These are phyloP conservation scores for Thymus mandschuricus DNA, from an alignment of 257 asterid species.

Conservation along the genomic window DNA sequence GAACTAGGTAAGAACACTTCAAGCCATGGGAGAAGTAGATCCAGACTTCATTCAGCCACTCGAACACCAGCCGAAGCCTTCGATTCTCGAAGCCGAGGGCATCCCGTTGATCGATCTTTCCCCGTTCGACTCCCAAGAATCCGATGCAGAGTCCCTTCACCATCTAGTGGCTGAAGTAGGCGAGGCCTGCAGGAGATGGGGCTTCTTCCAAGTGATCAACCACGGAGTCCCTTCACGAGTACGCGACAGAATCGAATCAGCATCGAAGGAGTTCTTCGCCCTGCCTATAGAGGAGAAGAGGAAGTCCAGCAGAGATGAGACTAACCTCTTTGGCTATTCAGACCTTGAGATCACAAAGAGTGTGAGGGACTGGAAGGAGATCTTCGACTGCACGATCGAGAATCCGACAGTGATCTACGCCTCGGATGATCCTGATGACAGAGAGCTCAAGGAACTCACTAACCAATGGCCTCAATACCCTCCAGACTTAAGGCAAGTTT, in stretches of 20 bases:
- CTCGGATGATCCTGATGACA: constrained; percentile 53
- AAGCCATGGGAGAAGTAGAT: constrained; percentile 50
- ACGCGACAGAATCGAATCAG: constrained; percentile 54
- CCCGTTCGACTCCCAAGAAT: constrained; percentile 30
- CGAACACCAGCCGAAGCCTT: constrained; percentile 66
- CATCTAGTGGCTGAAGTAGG: constrained; percentile 52
- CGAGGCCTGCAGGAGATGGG: constrained; percentile 66
- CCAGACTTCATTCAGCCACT: constrained; percentile 57
- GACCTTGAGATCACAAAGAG: constrained; percentile 70
- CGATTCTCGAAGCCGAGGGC: constrained; percentile 47
- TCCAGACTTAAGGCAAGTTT: constrained; percentile 49
- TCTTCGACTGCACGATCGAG: constrained; percentile 59
- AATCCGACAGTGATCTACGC: constrained; percentile 49
- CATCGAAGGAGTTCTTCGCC: constrained; percentile 54
- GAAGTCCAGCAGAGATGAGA: constrained; percentile 52
- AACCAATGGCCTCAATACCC: constrained; percentile 62
- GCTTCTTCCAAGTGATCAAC: constrained; percentile 79
- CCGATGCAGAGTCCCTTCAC: constrained; percentile 27
- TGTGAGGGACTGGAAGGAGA: constrained; percentile 81
- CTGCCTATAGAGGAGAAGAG: constrained; percentile 59
- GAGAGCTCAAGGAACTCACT: constrained; percentile 40
- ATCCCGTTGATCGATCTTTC: constrained; percentile 76
- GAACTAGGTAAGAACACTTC: neutral
- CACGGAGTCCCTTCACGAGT: constrained; percentile 67
- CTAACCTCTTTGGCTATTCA: constrained; percentile 49